Conservation (phyloP, 257 asterid genomes). For the Solanum arcanum region DNA sequence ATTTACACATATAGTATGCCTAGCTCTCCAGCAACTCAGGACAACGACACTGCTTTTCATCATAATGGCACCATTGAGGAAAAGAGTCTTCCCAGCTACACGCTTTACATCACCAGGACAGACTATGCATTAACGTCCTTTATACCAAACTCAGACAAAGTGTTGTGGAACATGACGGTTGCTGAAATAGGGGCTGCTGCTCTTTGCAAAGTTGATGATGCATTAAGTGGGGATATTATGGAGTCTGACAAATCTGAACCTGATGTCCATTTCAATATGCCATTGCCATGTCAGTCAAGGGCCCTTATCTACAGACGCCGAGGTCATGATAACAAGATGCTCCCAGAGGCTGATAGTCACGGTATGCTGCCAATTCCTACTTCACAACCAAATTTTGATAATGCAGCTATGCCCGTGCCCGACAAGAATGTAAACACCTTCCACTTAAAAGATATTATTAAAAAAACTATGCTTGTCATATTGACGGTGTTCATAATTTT, state of each 20-base stretch:
- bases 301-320: conserved; percentile 65
- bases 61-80: conserved; percentile 25
- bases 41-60: conserved; percentile 15
- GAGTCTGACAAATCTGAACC: conserved; percentile 36
- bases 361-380: conserved; percentile 38
- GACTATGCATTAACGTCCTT: conserved; percentile 76
- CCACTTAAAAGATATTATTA: neutral
- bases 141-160: conserved; percentile 68
- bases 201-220: conserved; percentile 57
- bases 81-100: conserved; percentile 29
- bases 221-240: conserved; percentile 25
- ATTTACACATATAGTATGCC: conserved; percentile 38
- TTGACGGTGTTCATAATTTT: neutral
- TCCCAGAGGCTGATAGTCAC: conserved; percentile 28
- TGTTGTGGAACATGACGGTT: conserved; percentile 80
- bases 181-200: conserved; percentile 87
- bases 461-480: neutral
- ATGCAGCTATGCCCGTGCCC: conserved; percentile 29
- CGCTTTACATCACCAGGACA: conserved; percentile 81
- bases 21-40: conserved; percentile 26
- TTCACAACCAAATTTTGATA: conserved; percentile 58
- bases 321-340: conserved; percentile 15
- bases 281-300: conserved; percentile 81
- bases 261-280: conserved; percentile 56
- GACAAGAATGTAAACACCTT: neutral